Evolutionary conservation across 2,329 filamentous ascomycete species (phyloP).

Genomic region (Fusarium musae): DNA sequence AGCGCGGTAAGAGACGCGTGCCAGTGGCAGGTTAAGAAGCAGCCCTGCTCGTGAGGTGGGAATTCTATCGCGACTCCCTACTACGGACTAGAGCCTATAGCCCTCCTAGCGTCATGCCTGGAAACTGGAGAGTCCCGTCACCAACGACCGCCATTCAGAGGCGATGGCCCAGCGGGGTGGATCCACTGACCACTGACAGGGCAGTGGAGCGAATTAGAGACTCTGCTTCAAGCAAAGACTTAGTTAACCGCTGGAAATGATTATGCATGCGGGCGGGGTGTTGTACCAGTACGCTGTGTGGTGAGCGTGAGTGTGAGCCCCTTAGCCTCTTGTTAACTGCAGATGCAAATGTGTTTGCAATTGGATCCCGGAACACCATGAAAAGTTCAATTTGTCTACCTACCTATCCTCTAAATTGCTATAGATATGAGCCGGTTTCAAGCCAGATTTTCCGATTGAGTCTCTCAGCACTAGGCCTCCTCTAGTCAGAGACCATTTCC

Average conservation of each 20-base stretch:
- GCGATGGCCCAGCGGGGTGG: conserved; percentile 15
- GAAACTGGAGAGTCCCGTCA: conserved; percentile 29
- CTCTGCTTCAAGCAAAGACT: not conserved
- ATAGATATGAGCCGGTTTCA: not conserved
- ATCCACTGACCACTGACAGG: conserved; percentile 14
- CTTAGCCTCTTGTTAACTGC: conserved; percentile 19
- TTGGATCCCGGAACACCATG: not conserved
- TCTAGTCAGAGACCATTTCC: not conserved
- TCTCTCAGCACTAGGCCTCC: not conserved
- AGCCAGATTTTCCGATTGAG: not conserved
- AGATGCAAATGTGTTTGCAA: not conserved
- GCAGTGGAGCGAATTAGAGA: conserved; percentile 29
- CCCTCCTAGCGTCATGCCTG: conserved; percentile 42
- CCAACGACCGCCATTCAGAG: conserved; percentile 35
- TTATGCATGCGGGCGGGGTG: conserved; percentile 22
- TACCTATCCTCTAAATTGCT: not conserved
- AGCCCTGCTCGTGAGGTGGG: conserved; percentile 38
- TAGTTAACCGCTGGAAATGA: conserved; percentile 6
- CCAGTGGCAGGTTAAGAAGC: conserved; percentile 42
- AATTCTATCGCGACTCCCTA: conserved; percentile 46
- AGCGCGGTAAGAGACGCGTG: conserved; percentile 47
- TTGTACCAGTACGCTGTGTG: not conserved
- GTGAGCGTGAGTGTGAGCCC: conserved; percentile 1
- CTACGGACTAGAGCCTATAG: conserved; percentile 30
- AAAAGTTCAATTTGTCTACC: not conserved